Base-by-base conservation (phyloP, 306 rosid species). In the Morella rubra region DNA sequence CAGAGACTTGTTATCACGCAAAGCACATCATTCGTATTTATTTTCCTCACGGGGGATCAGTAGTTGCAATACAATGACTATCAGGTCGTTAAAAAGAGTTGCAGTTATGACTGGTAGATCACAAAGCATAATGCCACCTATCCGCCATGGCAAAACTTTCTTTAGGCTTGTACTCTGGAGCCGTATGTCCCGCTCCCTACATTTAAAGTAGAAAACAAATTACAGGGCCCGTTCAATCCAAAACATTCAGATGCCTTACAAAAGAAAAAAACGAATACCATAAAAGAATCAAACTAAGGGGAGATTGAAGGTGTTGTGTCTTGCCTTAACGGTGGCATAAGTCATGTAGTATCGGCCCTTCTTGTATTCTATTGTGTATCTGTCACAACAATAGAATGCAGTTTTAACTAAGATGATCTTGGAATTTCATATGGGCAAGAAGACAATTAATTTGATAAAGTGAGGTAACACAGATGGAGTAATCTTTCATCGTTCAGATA, bases 91-190 rank as follows among this genome's bases (percentile, higher is more conserved):
- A 4, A 10, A 47, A 47, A 47, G 12, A 8, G 8, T 47, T 8
- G 12, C 12, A 8, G 51, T 13, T 8, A 47, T 0, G 5, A 20
- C 6, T 14, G 1, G 12, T 61, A 61, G 44, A 32, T 61, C 44
- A 70, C 9, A 70, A 62, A 52, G 47, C 8, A 14, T 72, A 72
- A 49, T 72, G 27, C 81, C 81, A 81, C 52, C 85, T 55, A 12
- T 59, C 20, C 44, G 68, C 67, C 85, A 81, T 81, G 47, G 68
- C 78, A 54, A 72, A 56, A 45, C 72, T 52, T 49, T 73, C 75
- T 52, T 49, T 66, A 4, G 81, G 81, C 44, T 77, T 76, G 75
- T 81, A 81, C 71, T 81, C 85, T 50, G 85, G 85, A 40, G 85
- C 81, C 54, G 85, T 77, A 24, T 73, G 81, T 3, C 85, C 85